Conservation (phyloP, 495 filamentous ascomycete species). For the Rhizodiscina lignyota region DNA sequence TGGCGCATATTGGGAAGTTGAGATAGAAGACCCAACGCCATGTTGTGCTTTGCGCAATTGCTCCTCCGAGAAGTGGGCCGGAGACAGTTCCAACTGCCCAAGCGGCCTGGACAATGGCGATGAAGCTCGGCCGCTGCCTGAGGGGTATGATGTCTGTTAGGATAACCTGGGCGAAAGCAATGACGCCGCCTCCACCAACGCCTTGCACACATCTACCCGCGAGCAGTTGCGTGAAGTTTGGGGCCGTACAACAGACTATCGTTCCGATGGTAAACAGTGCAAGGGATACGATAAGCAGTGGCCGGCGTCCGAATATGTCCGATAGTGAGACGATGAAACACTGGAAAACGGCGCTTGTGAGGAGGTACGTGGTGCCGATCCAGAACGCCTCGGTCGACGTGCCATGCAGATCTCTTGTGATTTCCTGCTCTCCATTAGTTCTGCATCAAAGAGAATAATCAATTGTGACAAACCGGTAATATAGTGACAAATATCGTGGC, state of each 20-base stretch:
- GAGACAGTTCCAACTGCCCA: conserved; percentile 22
- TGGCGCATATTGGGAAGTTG: conserved; percentile 23
- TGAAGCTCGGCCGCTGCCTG: conserved; percentile 20
- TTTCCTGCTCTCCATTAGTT: conserved; percentile 12
- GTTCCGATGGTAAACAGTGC: conserved; percentile 19
- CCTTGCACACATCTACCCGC: conserved; percentile 14
- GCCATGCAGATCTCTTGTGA: conserved; percentile 27
- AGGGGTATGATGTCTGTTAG: conserved; percentile 19
- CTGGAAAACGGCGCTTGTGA: conserved; percentile 40
- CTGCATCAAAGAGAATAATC: conserved; percentile 7
- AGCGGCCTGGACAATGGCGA: conserved; percentile 14
- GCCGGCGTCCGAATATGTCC: conserved; percentile 29
- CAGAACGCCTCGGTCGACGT: conserved; percentile 34
- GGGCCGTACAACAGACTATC: conserved; percentile 6
- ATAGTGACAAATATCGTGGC: conserved; percentile 34
- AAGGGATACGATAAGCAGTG: conserved; percentile 21
- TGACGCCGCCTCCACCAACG: conserved; percentile 15
- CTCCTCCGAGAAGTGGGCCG: conserved; percentile 15
- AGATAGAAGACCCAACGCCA: conserved; percentile 24
- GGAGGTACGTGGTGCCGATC: conserved; percentile 38
- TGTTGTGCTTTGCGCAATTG: conserved; percentile 6
- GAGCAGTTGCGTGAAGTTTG: conserved; percentile 8
- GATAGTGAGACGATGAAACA: conserved; percentile 36
- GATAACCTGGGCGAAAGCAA: conserved; percentile 10
- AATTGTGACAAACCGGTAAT: conserved; percentile 16